phyloP scores from a whole-genome alignment of 345 rosid genomes.

The Lagerstroemia speciosa region DNA sequence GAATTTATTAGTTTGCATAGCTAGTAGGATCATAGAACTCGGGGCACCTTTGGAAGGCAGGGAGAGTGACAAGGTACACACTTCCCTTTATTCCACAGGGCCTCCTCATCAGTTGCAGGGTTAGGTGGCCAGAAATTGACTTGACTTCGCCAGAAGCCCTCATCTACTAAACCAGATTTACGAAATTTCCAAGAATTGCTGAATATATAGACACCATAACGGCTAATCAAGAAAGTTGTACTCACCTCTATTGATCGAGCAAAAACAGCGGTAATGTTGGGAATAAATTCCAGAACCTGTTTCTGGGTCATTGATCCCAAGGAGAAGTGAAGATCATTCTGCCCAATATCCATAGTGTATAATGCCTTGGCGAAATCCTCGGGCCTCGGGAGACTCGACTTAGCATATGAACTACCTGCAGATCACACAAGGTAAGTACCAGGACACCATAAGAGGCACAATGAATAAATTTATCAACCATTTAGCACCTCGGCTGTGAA shows the following conservation, averaged over 20 bases:
- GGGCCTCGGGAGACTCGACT: constrained; percentile 35
- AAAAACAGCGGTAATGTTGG: constrained; percentile 33
- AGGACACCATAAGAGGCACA: not conserved
- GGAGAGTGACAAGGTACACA: too few species aligned
- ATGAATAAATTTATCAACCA: not conserved
- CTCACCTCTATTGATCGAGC: not conserved
- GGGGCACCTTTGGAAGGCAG: too few species aligned
- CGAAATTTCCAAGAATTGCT: not conserved
- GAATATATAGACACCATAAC: not conserved
- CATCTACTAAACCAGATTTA: too few species aligned
- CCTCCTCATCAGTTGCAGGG: too few species aligned
- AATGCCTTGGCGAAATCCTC: constrained; percentile 36
- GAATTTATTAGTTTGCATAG: too few species aligned
- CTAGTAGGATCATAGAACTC: too few species aligned
- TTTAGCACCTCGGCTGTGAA: constrained; percentile 27
- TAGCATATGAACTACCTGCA: constrained; percentile 26
- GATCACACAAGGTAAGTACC: too few species aligned
- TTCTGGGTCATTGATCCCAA: constrained; percentile 45
- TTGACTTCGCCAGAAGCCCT: too few species aligned
- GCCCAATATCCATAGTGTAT: constrained; percentile 58
- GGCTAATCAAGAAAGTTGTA: not conserved
- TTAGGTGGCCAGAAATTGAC: too few species aligned
- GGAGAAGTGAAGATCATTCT: constrained; percentile 54
- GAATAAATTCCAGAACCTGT: constrained; percentile 43
- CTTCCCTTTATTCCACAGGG: too few species aligned